Conservation (phyloP, 2,329 filamentous ascomycete species). For the Penicillium sp. region DNA sequence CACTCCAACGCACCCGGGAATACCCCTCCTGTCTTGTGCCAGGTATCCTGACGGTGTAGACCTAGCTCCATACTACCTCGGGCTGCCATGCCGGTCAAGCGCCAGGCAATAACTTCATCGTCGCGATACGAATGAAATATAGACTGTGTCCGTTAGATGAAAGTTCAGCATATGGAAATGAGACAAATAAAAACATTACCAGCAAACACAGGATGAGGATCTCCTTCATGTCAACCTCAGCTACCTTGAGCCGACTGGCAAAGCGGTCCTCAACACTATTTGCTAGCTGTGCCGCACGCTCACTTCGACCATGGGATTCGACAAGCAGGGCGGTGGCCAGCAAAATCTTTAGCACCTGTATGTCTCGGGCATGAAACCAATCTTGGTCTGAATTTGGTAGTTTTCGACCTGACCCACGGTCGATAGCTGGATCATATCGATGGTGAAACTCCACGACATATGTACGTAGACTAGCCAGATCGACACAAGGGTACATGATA, state of each 20-base stretch:
- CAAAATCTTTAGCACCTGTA: conserved; percentile 75
- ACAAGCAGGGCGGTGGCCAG: conserved; percentile 73
- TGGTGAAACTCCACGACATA: conserved; percentile 30
- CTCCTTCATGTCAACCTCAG: conserved; percentile 42
- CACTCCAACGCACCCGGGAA: conserved; percentile 39
- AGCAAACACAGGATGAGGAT: conserved; percentile 33
- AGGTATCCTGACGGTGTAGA: conserved; percentile 48
- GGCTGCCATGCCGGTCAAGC: conserved; percentile 49
- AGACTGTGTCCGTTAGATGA: conserved; percentile 22
- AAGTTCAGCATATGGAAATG: background rate
- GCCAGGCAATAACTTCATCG: conserved; percentile 53
- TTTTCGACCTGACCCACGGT: background rate
- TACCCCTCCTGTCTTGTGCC: conserved; percentile 35
- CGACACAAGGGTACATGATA: conserved; percentile 82
- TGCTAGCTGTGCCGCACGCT: conserved; percentile 43
- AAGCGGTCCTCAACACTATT: conserved; percentile 39
- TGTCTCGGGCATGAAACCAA: conserved; percentile 47
- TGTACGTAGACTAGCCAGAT: conserved; percentile 67
- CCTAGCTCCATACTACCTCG: conserved; percentile 52
- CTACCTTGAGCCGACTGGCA: conserved; percentile 32
- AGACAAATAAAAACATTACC: conserved; percentile 16
- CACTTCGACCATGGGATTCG: conserved; percentile 74
- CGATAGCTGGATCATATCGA: conserved; percentile 1
- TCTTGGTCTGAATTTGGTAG: conserved; percentile 25
- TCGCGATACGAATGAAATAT: conserved; percentile 46